Evolutionary conservation across 306 rosid genomes (phyloP).

Genomic region (Datisca glomerata): DNA sequence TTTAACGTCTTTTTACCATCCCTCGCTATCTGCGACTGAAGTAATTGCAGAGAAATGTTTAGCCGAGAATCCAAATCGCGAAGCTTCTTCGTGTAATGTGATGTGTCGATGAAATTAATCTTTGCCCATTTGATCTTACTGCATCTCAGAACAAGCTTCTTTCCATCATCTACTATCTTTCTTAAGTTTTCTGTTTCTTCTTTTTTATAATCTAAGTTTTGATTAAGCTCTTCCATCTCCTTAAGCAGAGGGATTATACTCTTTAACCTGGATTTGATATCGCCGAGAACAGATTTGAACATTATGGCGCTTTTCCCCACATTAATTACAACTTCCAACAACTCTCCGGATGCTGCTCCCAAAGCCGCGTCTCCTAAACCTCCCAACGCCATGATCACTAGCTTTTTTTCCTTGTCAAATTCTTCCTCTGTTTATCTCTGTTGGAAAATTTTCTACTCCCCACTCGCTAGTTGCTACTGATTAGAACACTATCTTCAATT

Average conservation of each 20-base stretch:
- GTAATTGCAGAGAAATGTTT: not conserved
- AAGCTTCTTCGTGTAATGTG: constrained; percentile 22
- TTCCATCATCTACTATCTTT: constrained; percentile 13
- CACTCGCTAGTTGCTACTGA: too few relatives aligned
- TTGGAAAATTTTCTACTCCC: too few relatives aligned
- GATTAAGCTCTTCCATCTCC: constrained; percentile 15
- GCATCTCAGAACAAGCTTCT: constrained; percentile 22
- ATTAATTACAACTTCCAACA: constrained; percentile 7
- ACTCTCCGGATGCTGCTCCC: constrained; percentile 15
- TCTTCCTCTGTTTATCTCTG: too few relatives aligned
- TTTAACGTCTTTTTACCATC: constrained; percentile 5
- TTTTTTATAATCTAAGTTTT: constrained; percentile 12
- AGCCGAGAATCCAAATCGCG: constrained; percentile 15
- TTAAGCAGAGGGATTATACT: constrained; percentile 11
- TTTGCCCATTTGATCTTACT: constrained; percentile 22
- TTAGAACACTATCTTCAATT: too few relatives aligned
- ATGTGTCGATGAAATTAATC: constrained; percentile 4
- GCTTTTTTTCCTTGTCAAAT: too few relatives aligned
- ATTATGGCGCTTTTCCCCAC: constrained; percentile 11
- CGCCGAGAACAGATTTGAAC: constrained; percentile 15
- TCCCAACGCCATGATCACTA: constrained; percentile 4
- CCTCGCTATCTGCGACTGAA: constrained; percentile 13
- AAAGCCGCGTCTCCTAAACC: constrained; percentile 10
- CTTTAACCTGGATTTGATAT: constrained; percentile 7
- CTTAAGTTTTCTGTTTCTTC: constrained; percentile 11